Base-by-base conservation (phyloP, 192 early-diverging fungal genomes). In the Umbelopsis ramanniana region DNA sequence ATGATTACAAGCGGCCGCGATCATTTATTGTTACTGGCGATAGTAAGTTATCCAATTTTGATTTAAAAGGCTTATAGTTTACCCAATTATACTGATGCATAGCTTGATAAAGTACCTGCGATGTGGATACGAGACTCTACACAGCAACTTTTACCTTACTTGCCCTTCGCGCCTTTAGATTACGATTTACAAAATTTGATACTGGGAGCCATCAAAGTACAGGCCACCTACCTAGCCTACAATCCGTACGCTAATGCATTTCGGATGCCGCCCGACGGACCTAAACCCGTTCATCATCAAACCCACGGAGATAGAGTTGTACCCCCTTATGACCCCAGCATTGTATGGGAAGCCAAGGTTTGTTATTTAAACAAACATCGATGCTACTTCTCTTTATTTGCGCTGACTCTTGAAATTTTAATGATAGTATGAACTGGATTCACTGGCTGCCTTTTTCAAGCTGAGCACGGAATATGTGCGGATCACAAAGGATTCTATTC, bases 51-150 rank as follows among this genome's bases (percentile, higher is more conserved):
- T 63, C 33, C 38, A 15, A 24, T 19, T 37, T 17, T 12, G 8
- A 46, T 3, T 19, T 17, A 40, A 40, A 80, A 78, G 29, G 24
- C 45, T 17, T 11, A 21, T 68, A 8, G 63, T 53, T 37, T 52
- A 29, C 37, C 14, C 29, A 46, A 47, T 60, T 29, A 72, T 68
- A 60, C 33, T 66, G 55, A 46, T n/a, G 3, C 23, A 37, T n/a
- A 76, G 75, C 76, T 73, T 29, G 29, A 29, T 29, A 29, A n/a
- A 29, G 29, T 29, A 29, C 79, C 79, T n/a, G 91, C 91, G 22
- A 90, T 91, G 84, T 93, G 91, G 91, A 81, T 92, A 6, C 86
- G 91, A 38, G 91, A 93, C 75, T 89, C 87, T 22, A 81, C 90
- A 14, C 89, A 92, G 78, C 91, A 92, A 70, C 74, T 92, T 1